Conservation (phyloP, 208 protist genomes). For the Plasmodiophora brassicae region DNA sequence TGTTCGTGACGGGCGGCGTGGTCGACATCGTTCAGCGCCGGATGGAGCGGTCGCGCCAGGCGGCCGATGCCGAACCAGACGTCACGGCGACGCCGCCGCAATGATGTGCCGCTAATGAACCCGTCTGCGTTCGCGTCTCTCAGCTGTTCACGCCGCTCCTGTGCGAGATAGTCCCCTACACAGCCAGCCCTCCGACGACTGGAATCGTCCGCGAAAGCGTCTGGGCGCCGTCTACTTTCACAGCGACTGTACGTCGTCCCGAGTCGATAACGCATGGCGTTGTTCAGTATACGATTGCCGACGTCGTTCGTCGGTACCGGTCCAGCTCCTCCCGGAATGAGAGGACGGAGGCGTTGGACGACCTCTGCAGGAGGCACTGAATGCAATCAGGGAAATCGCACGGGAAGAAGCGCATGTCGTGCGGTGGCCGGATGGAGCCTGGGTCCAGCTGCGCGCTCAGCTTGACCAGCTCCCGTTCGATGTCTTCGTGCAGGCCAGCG, state of each 20-base stretch:
- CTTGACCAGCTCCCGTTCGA: neutral
- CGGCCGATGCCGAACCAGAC: neutral
- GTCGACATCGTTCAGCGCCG: constrained; percentile 10
- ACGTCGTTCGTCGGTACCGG: neutral
- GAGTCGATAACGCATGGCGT: neutral
- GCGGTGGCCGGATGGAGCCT: neutral
- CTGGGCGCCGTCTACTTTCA: neutral
- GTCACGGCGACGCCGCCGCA: neutral
- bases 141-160: too few relatives aligned
- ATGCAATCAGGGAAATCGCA: constrained; percentile 4
- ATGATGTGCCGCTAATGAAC: too few relatives aligned
- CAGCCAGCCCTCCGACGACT: too few relatives aligned
- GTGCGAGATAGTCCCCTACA: too few relatives aligned
- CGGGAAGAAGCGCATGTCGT: neutral
- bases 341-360: neutral
- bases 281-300: neutral
- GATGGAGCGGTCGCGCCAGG: neutral
- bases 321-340: constrained; percentile 2
- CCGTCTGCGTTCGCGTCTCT: too few relatives aligned
- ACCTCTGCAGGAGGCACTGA: neutral
- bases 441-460: neutral
- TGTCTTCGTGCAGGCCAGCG: neutral
- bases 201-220: too few relatives aligned
- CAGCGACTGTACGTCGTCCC: neutral
- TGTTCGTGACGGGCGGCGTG: neutral